phyloP scores from a whole-genome alignment of 164 flowering plant species.

The Cinnamomum micranthum region DNA sequence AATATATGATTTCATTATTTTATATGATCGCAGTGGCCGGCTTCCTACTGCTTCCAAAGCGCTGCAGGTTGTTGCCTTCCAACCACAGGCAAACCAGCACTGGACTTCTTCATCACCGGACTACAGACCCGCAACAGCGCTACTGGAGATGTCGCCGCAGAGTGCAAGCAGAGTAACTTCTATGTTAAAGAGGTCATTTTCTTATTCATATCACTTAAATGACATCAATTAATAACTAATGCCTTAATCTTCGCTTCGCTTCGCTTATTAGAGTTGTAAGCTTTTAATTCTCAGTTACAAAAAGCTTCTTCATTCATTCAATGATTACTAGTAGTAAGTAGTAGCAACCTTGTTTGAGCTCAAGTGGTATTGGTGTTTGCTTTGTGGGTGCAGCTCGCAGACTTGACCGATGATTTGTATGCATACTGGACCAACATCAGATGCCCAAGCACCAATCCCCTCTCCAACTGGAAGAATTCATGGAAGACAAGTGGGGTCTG shows the following conservation, averaged over 20 bases:
- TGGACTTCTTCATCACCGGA: constrained; percentile 9
- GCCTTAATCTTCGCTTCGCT: not conserved
- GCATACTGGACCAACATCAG: constrained; percentile 13
- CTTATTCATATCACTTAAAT: not conserved
- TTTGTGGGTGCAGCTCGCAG: constrained; percentile 4
- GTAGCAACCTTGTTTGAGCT: not conserved
- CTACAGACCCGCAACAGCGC: constrained; percentile 6
- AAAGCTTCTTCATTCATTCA: not conserved
- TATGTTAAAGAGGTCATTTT: constrained; percentile 6
- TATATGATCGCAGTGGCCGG: constrained; percentile 14
- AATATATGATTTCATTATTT: not conserved
- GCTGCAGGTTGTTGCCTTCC: constrained; percentile 14
- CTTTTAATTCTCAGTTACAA: not conserved
- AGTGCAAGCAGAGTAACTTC: constrained; percentile 6
- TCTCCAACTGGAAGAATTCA: not conserved
- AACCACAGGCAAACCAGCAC: constrained; percentile 7
- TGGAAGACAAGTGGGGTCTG: constrained; percentile 13
- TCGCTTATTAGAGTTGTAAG: not conserved
- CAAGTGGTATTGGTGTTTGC: too few relatives aligned
- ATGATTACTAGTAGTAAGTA: not conserved
- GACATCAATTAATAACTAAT: not conserved
- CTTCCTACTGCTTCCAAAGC: constrained; percentile 10
- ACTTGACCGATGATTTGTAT: constrained; percentile 3
- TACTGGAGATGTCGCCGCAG: not conserved
- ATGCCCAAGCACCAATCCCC: constrained; percentile 9